Percentiles rank a stretch among this genome's conserved stretches.
These are phyloP conservation scores for Suillus occidentalis DNA, from an alignment of 768 basidiomycete genomes.

Conservation along the genomic window DNA sequence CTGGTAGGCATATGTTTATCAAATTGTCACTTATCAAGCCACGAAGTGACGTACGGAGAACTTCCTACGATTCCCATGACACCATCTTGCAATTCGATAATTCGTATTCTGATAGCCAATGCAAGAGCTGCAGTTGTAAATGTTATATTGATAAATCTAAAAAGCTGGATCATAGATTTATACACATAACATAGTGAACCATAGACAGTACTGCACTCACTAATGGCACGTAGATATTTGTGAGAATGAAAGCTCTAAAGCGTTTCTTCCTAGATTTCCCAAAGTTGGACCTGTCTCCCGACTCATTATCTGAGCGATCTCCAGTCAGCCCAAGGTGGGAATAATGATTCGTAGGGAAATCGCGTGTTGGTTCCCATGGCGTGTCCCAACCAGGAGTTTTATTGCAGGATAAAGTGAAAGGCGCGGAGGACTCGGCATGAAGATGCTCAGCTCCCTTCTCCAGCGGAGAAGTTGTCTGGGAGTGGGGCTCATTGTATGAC, in stretches of 20 bases:
- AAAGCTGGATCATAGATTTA: conserved; percentile 51
- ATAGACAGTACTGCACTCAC: conserved; percentile 40
- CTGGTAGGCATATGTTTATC: conserved; percentile 34
- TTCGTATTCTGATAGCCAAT: conserved; percentile 74
- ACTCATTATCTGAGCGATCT: conserved; percentile 27
- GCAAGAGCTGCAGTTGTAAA: conserved; percentile 80
- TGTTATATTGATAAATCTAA: conserved; percentile 81
- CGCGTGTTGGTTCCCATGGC: conserved; percentile 44
- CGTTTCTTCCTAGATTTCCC: conserved; percentile 43
- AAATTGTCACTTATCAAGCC: neutral
- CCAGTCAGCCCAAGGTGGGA: conserved; percentile 9
- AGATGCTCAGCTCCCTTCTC: neutral
- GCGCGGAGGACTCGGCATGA: conserved; percentile 16
- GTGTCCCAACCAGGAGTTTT: conserved; percentile 66
- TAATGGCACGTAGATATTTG: conserved; percentile 76
- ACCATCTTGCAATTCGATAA: conserved; percentile 47
- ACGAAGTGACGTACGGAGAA: conserved; percentile 59
- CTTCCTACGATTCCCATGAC: conserved; percentile 76
- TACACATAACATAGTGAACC: conserved; percentile 1
- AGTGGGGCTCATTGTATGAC: neutral
- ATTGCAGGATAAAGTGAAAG: conserved; percentile 55
- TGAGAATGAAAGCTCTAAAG: conserved; percentile 65
- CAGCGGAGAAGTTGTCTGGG: neutral
- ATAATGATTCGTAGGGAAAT: conserved; percentile 17
- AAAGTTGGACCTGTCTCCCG: conserved; percentile 27